A percentile compares a stretch with the other conserved stretches of the same genome.
Evolutionary conservation across 106 monocot genomes (phyloP).

Genomic region (Dioscorea zingiberensis): DNA sequence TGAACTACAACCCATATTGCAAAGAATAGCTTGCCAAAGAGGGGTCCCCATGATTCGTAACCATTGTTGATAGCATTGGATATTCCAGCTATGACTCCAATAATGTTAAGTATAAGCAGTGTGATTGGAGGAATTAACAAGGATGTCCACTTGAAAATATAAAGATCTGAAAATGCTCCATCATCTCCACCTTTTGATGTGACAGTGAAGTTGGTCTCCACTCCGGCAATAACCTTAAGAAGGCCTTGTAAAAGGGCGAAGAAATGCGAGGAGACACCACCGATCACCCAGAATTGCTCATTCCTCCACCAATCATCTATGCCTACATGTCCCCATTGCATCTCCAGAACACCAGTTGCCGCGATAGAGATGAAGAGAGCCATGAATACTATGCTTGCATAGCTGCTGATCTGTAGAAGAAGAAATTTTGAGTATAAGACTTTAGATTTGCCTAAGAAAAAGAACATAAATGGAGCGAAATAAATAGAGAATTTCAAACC

Average conservation of each 20-base stretch:
- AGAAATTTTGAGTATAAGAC: neutral
- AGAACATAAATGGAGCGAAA: no score
- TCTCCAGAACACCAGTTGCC: conserved; percentile 43
- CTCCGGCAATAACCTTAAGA: conserved; percentile 41
- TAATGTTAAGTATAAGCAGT: conserved; percentile 28
- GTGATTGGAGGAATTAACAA: conserved; percentile 41
- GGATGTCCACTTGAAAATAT: conserved; percentile 52
- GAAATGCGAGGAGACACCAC: conserved; percentile 44
- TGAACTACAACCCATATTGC: conserved; percentile 51
- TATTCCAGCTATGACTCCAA: conserved; percentile 44
- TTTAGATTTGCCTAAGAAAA: no score
- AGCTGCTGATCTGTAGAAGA: conserved; percentile 33
- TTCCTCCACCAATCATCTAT: conserved; percentile 56
- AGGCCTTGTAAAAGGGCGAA: conserved; percentile 53
- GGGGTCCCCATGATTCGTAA: conserved; percentile 54
- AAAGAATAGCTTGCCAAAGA: conserved; percentile 57
- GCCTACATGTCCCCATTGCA: conserved; percentile 38
- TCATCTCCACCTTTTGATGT: conserved; percentile 44
- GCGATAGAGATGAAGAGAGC: conserved; percentile 47
- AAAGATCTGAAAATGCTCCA: conserved; percentile 31
- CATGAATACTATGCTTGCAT: conserved; percentile 37
- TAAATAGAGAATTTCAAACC: no score
- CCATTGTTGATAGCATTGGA: conserved; percentile 51
- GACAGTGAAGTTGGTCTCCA: conserved; percentile 44
- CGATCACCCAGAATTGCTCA: conserved; percentile 59